phyloP scores from a whole-genome alignment of 2,329 filamentous ascomycete genomes.

The Cordyceps farinosa region DNA sequence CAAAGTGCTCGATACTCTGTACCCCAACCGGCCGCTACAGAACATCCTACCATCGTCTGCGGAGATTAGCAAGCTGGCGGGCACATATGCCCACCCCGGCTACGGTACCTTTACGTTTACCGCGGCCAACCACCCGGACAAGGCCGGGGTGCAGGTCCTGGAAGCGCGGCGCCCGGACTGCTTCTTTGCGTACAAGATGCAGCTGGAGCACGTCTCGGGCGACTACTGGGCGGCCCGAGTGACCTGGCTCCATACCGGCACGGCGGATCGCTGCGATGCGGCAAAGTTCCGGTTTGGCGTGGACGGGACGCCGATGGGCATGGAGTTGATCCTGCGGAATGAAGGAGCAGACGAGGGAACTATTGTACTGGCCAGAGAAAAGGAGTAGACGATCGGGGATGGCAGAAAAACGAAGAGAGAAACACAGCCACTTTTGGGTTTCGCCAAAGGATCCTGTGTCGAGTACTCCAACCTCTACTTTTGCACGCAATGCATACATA shows the following conservation, averaged over 20 bases:
- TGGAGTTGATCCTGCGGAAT: not conserved
- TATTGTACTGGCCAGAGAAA: not conserved
- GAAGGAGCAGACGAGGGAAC: not conserved
- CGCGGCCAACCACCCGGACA: not conserved
- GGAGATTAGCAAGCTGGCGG: not conserved
- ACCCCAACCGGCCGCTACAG: not conserved
- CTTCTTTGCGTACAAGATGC: not conserved
- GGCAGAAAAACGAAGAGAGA: too few relatives aligned
- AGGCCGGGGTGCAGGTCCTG: not conserved
- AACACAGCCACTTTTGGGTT: too few relatives aligned
- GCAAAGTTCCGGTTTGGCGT: not conserved
- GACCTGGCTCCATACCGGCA: not conserved
- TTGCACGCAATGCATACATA: too few relatives aligned
- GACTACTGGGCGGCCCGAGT: not conserved
- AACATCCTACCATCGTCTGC: not conserved
- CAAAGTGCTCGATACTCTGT: not conserved
- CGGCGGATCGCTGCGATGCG: not conserved
- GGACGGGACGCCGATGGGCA: not conserved
- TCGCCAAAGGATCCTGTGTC: too few relatives aligned
- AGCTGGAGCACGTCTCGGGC: constrained; percentile 6
- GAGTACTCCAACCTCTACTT: too few relatives aligned
- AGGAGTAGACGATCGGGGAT: too few relatives aligned
- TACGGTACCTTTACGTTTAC: not conserved
- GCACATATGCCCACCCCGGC: not conserved
- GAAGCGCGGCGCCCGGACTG: not conserved